A percentile compares a stretch with the other conserved stretches of the same genome.
Evolutionary conservation across 2,329 filamentous ascomycete species (phyloP).

Genomic region (Fusarium temperatum): DNA sequence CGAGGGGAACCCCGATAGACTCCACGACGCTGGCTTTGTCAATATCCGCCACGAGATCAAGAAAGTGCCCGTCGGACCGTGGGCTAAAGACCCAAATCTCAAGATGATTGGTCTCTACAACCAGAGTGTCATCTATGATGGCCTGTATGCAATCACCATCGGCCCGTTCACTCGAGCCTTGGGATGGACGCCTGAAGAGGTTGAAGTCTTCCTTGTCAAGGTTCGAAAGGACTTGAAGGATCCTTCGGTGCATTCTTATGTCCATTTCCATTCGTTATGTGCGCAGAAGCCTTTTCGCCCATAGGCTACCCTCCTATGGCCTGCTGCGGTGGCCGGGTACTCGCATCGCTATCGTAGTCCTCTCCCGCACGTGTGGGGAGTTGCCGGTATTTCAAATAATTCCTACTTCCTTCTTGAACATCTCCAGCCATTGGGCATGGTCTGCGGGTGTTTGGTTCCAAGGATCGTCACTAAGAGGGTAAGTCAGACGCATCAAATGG

Average conservation of each 20-base stretch:
- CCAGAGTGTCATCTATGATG: constrained; percentile 42
- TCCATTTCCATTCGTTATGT: constrained; percentile 28
- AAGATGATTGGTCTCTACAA: constrained; percentile 55
- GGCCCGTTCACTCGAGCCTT: constrained; percentile 48
- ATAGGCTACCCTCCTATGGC: not conserved
- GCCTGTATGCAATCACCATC: constrained; percentile 46
- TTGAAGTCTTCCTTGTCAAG: constrained; percentile 47
- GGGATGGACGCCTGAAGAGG: constrained; percentile 47
- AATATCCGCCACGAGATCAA: constrained; percentile 51
- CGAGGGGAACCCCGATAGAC: constrained; percentile 41
- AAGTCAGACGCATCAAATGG: not conserved
- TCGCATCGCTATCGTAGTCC: no score
- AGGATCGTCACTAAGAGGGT: constrained; percentile 59
- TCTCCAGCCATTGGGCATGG: constrained; percentile 64
- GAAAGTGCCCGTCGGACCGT: constrained; percentile 58
- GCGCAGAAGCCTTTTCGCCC: constrained; percentile 10
- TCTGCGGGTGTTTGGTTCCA: constrained; percentile 68
- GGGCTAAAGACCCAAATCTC: constrained; percentile 57
- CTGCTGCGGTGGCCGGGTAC: no score
- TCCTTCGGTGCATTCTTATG: constrained; percentile 24
- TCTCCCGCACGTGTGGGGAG: accelerated
- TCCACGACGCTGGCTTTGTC: constrained; percentile 51
- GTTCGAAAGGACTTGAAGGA: constrained; percentile 48
- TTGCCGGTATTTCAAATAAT: constrained; percentile 42
- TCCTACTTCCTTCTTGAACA: constrained; percentile 64